phyloP scores from a whole-genome alignment of 495 filamentous ascomycete genomes.

The Penicillium arizonense region DNA sequence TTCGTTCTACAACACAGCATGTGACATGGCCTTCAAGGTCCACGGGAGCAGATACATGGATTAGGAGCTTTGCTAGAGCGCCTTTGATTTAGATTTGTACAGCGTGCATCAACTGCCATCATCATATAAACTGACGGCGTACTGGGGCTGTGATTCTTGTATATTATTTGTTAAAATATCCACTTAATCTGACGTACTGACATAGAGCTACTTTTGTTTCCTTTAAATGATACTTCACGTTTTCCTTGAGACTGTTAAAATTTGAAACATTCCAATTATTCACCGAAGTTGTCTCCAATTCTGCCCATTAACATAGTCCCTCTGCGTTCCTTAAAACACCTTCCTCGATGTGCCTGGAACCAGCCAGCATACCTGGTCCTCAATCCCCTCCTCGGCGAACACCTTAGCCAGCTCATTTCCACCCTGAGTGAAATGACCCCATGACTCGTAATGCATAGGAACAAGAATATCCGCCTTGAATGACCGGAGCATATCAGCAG shows the following conservation, averaged over 20 bases:
- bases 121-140: background rate
- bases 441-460: constrained; percentile 55
- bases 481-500: constrained; percentile 35
- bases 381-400: constrained; percentile 27
- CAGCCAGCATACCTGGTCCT: constrained; percentile 24
- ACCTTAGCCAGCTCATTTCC: constrained; percentile 18
- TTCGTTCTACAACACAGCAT: constrained; percentile 37
- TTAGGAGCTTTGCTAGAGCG: background rate
- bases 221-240: too few species aligned
- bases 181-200: background rate
- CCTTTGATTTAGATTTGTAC: background rate
- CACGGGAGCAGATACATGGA: constrained; percentile 8
- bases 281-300: too few species aligned
- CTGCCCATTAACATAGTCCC: too few species aligned
- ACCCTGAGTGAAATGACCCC: constrained; percentile 47
- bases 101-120: constrained; percentile 4
- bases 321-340: too few species aligned
- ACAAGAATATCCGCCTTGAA: constrained; percentile 47
- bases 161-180: constrained; percentile 4
- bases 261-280: background rate
- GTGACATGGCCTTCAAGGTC: constrained; percentile 36
- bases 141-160: constrained; percentile 1
- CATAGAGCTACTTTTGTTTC: too few species aligned
- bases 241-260: background rate
- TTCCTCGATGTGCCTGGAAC: background rate